A percentile compares a stretch with the other conserved stretches of the same genome.
Evolutionary conservation across 1,284 basidiomycete genomes (phyloP).

Genomic region (Violaceomyces palustris): DNA sequence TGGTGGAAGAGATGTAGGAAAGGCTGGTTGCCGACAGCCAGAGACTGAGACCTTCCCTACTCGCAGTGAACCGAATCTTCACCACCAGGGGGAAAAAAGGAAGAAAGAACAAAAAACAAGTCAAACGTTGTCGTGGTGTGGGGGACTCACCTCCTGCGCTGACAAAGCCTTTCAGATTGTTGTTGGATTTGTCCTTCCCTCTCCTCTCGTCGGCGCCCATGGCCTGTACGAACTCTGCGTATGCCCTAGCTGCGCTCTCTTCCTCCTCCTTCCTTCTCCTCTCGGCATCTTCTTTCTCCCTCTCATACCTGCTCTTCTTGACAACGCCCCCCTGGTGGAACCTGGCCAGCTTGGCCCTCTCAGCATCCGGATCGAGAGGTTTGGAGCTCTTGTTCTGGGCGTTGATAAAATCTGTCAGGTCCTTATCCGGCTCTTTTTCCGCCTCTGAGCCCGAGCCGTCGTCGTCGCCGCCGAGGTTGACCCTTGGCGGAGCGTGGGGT

Average conservation of each 20-base stretch:
- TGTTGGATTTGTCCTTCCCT: neutral
- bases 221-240: conserved; percentile 37
- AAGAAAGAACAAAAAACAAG: no score
- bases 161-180: conserved; percentile 19
- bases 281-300: conserved; percentile 39
- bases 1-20: no score
- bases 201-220: conserved; percentile 17
- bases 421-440: no score
- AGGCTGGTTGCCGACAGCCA: conserved; percentile 3
- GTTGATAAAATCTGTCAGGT: no score
- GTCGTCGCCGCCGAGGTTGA: no score
- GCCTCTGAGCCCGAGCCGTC: no score
- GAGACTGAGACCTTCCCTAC: neutral
- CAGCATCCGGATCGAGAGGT: conserved; percentile 5
- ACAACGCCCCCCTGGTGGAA: conserved; percentile 23
- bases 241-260: conserved; percentile 30
- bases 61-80: neutral
- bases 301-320: conserved; percentile 31
- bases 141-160: conserved; percentile 25
- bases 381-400: no score
- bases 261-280: conserved; percentile 31
- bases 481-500: no score
- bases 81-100: neutral
- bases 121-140: neutral
- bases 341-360: conserved; percentile 17